These are phyloP conservation scores for Phytophthora nicotianae DNA, from an alignment of 352 stramenopile genomes.

Conservation along the genomic window DNA sequence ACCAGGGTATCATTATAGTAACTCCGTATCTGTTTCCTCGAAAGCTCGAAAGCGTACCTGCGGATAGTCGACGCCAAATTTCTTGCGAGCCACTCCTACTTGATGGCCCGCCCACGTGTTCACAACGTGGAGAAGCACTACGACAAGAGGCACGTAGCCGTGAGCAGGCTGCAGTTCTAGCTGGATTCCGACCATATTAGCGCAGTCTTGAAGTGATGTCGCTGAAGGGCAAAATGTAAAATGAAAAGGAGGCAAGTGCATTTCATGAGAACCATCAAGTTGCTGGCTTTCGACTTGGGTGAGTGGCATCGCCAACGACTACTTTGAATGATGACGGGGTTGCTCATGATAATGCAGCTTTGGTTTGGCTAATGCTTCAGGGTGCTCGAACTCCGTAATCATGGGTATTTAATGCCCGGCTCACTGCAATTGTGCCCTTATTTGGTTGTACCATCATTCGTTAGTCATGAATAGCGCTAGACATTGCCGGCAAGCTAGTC, in stretches of 20 bases:
- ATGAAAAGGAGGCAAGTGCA: background rate
- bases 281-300: background rate
- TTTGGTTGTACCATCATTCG: too few relatives aligned
- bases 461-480: background rate
- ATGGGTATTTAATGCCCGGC: background rate
- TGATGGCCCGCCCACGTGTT: background rate
- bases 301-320: background rate
- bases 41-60: background rate
- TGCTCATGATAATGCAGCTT: background rate
- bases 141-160: constrained; percentile 2
- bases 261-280: too few relatives aligned
- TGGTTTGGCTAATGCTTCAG: background rate
- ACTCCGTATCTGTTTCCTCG: background rate
- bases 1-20: too few relatives aligned
- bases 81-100: background rate
- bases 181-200: background rate
- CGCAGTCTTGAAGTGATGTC: background rate
- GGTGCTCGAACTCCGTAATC: background rate
- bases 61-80: constrained; percentile 8
- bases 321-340: background rate
- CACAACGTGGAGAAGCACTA: constrained; percentile 4
- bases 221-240: background rate
- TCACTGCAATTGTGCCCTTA: background rate
- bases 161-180: constrained; percentile 5
- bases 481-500: background rate